Evolutionary conservation across 2,329 filamentous ascomycete species (phyloP).

Genomic region (Cercospora canescens): DNA sequence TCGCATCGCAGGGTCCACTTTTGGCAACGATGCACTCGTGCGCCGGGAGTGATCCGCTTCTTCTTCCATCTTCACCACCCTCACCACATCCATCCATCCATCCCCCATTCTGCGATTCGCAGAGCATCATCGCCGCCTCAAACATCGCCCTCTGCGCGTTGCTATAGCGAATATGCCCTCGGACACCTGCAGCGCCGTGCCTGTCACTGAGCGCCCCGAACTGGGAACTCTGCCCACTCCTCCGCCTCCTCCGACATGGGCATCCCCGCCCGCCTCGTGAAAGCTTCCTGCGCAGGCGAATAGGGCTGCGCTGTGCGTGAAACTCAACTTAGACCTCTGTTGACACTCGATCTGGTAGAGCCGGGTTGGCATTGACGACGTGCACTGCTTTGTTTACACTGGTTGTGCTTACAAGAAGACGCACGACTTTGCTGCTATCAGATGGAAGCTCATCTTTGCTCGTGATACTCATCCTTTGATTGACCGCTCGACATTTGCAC

Average conservation of each 20-base stretch:
- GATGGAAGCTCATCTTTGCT: background rate
- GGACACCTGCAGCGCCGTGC: background rate
- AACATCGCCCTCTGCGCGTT: slow-evolving; percentile 1
- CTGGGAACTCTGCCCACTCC: background rate
- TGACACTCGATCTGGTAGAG: background rate
- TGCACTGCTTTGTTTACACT: slow-evolving; percentile 8
- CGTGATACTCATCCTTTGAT: background rate
- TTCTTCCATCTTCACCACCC: background rate
- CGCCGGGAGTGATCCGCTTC: background rate
- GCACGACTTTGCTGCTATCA: background rate
- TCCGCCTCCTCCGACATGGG: slow-evolving; percentile 4
- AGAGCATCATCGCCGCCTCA: background rate
- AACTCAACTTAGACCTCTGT: slow-evolving; percentile 3
- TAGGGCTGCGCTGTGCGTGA: background rate
- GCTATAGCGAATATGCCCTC: background rate
- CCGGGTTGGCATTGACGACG: background rate
- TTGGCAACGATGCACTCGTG: background rate
- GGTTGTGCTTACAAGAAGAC: slow-evolving; percentile 1
- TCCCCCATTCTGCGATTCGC: background rate
- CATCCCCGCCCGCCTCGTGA: background rate
- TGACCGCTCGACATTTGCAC: background rate
- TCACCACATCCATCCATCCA: background rate
- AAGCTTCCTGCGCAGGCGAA: background rate
- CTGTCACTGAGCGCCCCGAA: background rate
- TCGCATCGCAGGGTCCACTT: background rate